Evolutionary conservation across 2,329 filamentous ascomycete genomes (phyloP).

Genomic region (Diaporthe sp.): DNA sequence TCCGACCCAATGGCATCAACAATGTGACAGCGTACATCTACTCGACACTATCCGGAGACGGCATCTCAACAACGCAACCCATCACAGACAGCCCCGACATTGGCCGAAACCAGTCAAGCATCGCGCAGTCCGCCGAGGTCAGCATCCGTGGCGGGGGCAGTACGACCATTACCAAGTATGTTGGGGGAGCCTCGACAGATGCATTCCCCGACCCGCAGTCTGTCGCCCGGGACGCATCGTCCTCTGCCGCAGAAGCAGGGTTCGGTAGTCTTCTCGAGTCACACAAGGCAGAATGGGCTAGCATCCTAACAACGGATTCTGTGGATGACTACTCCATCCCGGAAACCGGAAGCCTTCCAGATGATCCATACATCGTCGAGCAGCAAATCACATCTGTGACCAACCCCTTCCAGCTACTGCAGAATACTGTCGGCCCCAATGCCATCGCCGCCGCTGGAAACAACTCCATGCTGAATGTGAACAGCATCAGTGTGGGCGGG

Average conservation of each 20-base stretch:
- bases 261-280: constrained; percentile 64
- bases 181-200: constrained; percentile 76
- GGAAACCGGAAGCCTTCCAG: constrained; percentile 65
- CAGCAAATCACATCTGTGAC: constrained; percentile 62
- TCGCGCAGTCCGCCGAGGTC: constrained; percentile 69
- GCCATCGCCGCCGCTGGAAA: constrained; percentile 58
- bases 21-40: constrained; percentile 70
- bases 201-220: constrained; percentile 69
- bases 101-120: constrained; percentile 68
- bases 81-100: constrained; percentile 60
- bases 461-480: constrained; percentile 33
- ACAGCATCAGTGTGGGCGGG: constrained; percentile 46
- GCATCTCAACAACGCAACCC: constrained; percentile 52
- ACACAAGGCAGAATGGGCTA: constrained; percentile 71
- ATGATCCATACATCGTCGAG: constrained; percentile 66
- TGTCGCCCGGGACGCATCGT: constrained; percentile 65
- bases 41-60: constrained; percentile 52
- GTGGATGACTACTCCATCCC: constrained; percentile 70
- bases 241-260: constrained; percentile 56
- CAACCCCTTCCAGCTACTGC: constrained; percentile 66
- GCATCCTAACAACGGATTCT: constrained; percentile 67
- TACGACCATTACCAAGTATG: constrained; percentile 71
- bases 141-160: constrained; percentile 62
- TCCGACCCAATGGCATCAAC: constrained; percentile 69
- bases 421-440: constrained; percentile 55